Conservation (phyloP, 257 asterid genomes). For the Solanum paucissectum region DNA sequence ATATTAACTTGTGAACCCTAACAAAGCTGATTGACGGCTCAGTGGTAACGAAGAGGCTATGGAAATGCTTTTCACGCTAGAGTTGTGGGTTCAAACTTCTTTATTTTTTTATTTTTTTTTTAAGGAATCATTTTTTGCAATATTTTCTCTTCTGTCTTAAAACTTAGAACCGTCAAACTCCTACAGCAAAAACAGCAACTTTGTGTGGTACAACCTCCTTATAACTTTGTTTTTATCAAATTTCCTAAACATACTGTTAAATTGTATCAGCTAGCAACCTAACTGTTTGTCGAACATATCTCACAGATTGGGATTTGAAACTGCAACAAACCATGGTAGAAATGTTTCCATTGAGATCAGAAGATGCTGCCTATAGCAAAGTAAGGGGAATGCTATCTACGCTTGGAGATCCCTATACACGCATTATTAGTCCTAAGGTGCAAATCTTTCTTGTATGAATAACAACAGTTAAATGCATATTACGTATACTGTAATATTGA, state of each 20-base stretch:
- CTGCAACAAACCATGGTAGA: constrained; percentile 93
- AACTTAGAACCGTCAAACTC: not conserved
- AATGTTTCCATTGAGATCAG: constrained; percentile 77
- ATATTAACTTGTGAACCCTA: not conserved
- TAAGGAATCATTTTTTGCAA: not conserved
- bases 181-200: not conserved
- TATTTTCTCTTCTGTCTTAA: not conserved
- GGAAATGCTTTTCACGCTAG: not conserved
- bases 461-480: not conserved
- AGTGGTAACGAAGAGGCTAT: not conserved
- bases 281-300: not conserved
- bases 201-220: not conserved
- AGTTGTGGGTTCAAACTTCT: not conserved
- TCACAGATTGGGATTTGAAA: constrained; percentile 86
- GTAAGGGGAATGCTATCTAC: constrained; percentile 89
- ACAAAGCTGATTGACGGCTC: not conserved
- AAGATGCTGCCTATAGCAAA: constrained; percentile 90
- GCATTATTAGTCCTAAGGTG: constrained; percentile 93
- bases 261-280: not conserved
- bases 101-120: too few species aligned
- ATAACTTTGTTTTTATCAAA: not conserved
- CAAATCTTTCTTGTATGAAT: not conserved
- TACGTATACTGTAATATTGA: not conserved
- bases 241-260: not conserved
- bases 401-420: constrained; percentile 93